phyloP scores from a whole-genome alignment of 768 basidiomycete genomes.

The Vararia minispora region DNA sequence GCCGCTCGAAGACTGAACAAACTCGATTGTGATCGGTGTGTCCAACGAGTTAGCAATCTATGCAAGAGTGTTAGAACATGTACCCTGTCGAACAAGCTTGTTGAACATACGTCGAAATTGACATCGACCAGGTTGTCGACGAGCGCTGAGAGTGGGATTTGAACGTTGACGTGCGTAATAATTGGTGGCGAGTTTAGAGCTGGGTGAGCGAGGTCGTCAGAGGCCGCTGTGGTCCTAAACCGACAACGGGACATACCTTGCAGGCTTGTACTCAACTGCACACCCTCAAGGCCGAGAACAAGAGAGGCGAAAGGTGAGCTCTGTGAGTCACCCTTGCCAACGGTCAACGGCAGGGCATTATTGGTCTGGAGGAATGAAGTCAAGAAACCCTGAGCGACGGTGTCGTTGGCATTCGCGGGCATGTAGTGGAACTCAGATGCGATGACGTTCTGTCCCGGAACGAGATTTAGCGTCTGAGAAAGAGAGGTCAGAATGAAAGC shows the following conservation, averaged over 20 bases:
- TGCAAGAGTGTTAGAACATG: not conserved
- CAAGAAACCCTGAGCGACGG: slow-evolving; percentile 52
- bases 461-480: slow-evolving; percentile 39
- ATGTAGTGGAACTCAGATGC: slow-evolving; percentile 57
- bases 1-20: slow-evolving; percentile 44
- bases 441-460: slow-evolving; percentile 44
- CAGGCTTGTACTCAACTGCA: slow-evolving; percentile 39
- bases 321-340: slow-evolving; percentile 45
- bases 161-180: slow-evolving; percentile 44
- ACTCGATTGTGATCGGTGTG: slow-evolving; percentile 43
- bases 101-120: slow-evolving; percentile 42
- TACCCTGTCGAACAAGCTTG: too few species aligned
- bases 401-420: slow-evolving; percentile 55
- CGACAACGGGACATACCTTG: slow-evolving; percentile 23
- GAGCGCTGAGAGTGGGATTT: slow-evolving; percentile 39
- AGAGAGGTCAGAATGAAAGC: slow-evolving; percentile 1
- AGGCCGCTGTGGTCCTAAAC: not conserved
- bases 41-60: slow-evolving; percentile 47
- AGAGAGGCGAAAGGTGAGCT: slow-evolving; percentile 58
- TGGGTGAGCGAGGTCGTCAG: slow-evolving; percentile 4
- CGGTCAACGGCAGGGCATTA: slow-evolving; percentile 34
- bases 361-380: slow-evolving; percentile 46
- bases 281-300: slow-evolving; percentile 39
- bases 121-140: slow-evolving; percentile 38
- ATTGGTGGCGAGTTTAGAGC: slow-evolving; percentile 43